Percentiles rank a stretch among this genome's conserved stretches.
Conservation (phyloP, 805 yeast genomes). For the Teunomyces gatunensis region DNA sequence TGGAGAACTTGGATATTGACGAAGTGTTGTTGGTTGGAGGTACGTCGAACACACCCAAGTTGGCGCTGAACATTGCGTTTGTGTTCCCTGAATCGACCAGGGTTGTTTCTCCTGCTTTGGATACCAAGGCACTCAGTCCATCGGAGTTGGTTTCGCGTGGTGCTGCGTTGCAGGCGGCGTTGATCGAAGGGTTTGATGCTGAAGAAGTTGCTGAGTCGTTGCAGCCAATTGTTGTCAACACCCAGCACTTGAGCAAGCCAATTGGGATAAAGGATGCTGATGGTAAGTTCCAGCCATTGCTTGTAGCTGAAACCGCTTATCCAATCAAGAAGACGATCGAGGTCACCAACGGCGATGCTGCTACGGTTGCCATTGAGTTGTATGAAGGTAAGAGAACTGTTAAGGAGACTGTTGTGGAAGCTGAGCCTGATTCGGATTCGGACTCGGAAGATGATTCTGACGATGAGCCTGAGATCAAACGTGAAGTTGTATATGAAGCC, state of each 20-base stretch:
- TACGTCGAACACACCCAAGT: conserved; percentile 86
- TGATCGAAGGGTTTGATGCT: conserved; percentile 76
- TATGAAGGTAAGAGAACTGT: conserved; percentile 84
- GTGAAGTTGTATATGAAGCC: conserved; percentile 70
- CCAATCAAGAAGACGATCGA: conserved; percentile 80
- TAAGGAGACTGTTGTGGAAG: conserved; percentile 78
- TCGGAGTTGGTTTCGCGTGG: conserved; percentile 90
- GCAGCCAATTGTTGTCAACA: conserved; percentile 81
- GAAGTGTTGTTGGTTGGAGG: conserved; percentile 95
- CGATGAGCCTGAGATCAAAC: conserved; percentile 86
- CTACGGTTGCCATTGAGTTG: conserved; percentile 61
- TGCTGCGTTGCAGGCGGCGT: conserved; percentile 93
- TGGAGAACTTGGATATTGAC: conserved; percentile 82
- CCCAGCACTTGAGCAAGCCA: conserved; percentile 81
- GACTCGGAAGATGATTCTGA: conserved; percentile 50
- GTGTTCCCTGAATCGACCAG: conserved; percentile 79
- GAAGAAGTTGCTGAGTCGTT: conserved; percentile 79
- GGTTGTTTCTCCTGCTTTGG: conserved; percentile 68
- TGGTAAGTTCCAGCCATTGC: conserved; percentile 68
- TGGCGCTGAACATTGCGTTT: conserved; percentile 68
- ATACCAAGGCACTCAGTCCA: conserved; percentile 79
- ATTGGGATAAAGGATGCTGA: conserved; percentile 78
- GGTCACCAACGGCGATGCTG: conserved; percentile 59
- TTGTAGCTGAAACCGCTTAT: conserved; percentile 81
- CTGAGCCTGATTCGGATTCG: conserved; percentile 38